Evolutionary conservation across 2,329 filamentous ascomycete genomes (phyloP).

Genomic region (Penicillium nordicum): DNA sequence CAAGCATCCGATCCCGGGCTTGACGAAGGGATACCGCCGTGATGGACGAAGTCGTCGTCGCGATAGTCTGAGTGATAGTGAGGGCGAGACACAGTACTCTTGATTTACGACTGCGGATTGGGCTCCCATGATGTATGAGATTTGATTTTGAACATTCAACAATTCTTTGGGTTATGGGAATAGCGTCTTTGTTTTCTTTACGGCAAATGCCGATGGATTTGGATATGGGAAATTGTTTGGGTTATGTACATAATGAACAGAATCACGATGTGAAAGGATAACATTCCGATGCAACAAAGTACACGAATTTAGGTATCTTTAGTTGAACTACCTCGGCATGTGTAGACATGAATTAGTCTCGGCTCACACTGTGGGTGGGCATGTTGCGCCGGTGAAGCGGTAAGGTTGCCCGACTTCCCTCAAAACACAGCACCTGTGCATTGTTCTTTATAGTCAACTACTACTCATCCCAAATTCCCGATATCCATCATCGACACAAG

Average conservation of each 20-base stretch:
- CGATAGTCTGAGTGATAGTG: conserved; percentile 55
- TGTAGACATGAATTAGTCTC: not conserved
- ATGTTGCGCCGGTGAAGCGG: not conserved
- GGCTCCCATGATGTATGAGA: not conserved
- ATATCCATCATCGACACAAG: not conserved
- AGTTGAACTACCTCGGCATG: too few relatives aligned
- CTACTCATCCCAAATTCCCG: not conserved
- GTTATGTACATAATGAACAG: conserved; percentile 11
- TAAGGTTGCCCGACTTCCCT: not conserved
- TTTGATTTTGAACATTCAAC: conserved; percentile 1
- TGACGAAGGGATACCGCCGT: conserved; percentile 46
- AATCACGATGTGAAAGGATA: conserved; percentile 1
- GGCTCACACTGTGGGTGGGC: too few relatives aligned
- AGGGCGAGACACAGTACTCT: conserved; percentile 37
- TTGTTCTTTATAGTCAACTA: not conserved
- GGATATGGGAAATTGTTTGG: conserved; percentile 6
- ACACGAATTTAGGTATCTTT: not conserved
- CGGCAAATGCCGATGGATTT: conserved; percentile 1
- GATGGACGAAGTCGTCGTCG: conserved; percentile 43
- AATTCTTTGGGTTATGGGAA: conserved; percentile 1
- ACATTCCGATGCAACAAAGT: not conserved
- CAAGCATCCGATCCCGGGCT: conserved; percentile 55
- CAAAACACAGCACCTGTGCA: not conserved
- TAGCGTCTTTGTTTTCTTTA: not conserved
- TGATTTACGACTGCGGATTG: conserved; percentile 5